Evolutionary conservation across 2,329 filamentous ascomycete species (phyloP).

Genomic region (Pezicula radicicola): DNA sequence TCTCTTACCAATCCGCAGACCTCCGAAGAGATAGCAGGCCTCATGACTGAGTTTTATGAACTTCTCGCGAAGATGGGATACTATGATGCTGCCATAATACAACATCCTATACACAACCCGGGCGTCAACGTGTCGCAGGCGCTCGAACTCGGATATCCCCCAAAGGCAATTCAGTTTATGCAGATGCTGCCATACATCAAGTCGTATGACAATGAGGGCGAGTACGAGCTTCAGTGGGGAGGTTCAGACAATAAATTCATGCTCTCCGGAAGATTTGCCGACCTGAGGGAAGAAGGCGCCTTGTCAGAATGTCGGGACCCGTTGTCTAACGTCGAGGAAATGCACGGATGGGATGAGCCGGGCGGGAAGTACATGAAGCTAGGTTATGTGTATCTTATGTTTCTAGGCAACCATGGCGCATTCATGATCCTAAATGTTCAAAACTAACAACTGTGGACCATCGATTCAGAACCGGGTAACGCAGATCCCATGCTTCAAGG

Average conservation of each 20-base stretch:
- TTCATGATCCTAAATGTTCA: constrained; percentile 9
- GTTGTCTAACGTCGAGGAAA: not conserved
- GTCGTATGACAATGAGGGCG: not conserved
- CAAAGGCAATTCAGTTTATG: constrained; percentile 9
- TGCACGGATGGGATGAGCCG: constrained; percentile 1
- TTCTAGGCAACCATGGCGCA: constrained; percentile 4
- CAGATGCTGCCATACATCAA: constrained; percentile 14
- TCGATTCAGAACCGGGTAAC: constrained; percentile 3
- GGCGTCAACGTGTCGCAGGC: constrained; percentile 8
- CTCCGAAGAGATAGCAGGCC: constrained; percentile 2
- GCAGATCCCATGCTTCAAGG: constrained; percentile 2
- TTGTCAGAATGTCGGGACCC: constrained; percentile 2
- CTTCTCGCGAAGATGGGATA: constrained; percentile 14
- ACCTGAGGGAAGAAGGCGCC: constrained; percentile 4
- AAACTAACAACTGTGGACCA: constrained; percentile 6
- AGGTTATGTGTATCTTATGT: constrained; percentile 9
- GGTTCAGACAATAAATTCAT: constrained; percentile 6
- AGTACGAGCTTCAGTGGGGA: constrained; percentile 1
- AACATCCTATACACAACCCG: constrained; percentile 5
- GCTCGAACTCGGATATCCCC: constrained; percentile 4
- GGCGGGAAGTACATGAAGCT: constrained; percentile 11
- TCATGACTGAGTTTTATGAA: constrained; percentile 14
- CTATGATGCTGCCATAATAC: constrained; percentile 3
- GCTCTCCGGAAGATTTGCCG: constrained; percentile 6
- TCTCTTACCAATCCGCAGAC: not conserved